phyloP scores from a whole-genome alignment of 805 yeast species.

The Vanderwaltozyma tropicalis region DNA sequence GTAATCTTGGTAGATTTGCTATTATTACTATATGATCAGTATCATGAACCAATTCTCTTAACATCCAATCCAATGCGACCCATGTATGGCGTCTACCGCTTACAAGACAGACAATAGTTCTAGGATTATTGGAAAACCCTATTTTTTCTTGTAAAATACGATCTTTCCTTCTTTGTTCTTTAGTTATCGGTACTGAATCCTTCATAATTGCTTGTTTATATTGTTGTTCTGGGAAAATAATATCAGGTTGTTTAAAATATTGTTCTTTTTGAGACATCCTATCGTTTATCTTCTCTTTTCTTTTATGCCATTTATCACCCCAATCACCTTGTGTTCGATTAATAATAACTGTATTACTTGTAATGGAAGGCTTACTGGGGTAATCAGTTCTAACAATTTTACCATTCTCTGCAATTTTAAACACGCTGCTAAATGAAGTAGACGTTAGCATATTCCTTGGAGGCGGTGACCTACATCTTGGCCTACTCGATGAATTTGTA shows the following conservation, averaged over 20 bases:
- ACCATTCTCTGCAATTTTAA: slow-evolving; percentile 24
- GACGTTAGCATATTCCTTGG: background rate
- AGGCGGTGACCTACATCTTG: slow-evolving; percentile 4
- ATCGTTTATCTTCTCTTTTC: slow-evolving; percentile 11
- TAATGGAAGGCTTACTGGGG: slow-evolving; percentile 25
- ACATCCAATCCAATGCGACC: slow-evolving; percentile 69
- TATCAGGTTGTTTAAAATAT: slow-evolving; percentile 11
- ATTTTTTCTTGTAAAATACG: slow-evolving; percentile 15
- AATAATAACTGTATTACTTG: slow-evolving; percentile 23
- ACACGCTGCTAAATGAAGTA: slow-evolving; percentile 5
- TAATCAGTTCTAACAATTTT: slow-evolving; percentile 27
- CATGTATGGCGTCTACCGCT: slow-evolving; percentile 70
- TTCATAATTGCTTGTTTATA: slow-evolving; percentile 6
- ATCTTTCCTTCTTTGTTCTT: slow-evolving; percentile 17
- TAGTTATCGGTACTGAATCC: slow-evolving; percentile 19
- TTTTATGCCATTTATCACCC: slow-evolving; percentile 14
- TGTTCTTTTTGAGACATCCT: slow-evolving; percentile 10
- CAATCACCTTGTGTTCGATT: slow-evolving; percentile 18
- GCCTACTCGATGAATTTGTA: background rate
- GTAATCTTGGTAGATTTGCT: slow-evolving; percentile 29
- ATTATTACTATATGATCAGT: slow-evolving; percentile 61
- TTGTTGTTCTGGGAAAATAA: slow-evolving; percentile 7
- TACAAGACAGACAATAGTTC: slow-evolving; percentile 54
- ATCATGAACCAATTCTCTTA: slow-evolving; percentile 42
- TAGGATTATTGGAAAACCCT: slow-evolving; percentile 24